Conservation (phyloP, 192 early-diverging fungal species). For the Backusella sp. region DNA sequence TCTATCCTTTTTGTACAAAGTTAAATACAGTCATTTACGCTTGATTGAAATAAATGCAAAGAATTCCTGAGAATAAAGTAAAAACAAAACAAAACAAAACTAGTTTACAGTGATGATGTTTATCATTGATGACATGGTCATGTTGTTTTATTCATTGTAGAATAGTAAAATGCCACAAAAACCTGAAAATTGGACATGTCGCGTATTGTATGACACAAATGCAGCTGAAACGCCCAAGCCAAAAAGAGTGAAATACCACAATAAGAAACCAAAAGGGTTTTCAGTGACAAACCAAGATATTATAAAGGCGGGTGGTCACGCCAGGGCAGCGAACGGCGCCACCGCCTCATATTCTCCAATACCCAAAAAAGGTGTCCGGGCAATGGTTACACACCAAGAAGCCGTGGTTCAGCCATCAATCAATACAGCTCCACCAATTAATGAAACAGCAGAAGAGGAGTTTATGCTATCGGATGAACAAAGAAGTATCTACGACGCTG, state of each 20-base stretch:
- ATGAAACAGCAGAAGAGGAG: background rate
- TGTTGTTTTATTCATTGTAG: background rate
- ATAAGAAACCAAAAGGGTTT: background rate
- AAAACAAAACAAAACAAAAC: background rate
- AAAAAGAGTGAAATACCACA: background rate
- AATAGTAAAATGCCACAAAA: background rate
- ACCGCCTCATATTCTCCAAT: background rate
- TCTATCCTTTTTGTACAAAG: no score
- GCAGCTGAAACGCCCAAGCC: background rate
- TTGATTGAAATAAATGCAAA: background rate
- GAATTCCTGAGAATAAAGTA: background rate
- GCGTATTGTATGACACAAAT: background rate
- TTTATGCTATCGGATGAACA: slow-evolving; percentile 48
- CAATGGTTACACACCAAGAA: background rate
- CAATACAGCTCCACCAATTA: background rate
- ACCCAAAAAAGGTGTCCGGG: background rate
- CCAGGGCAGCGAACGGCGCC: background rate
- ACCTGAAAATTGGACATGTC: background rate
- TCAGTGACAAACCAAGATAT: background rate
- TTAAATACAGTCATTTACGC: no score
- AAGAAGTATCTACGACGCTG: slow-evolving; percentile 53
- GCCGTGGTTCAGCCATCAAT: background rate
- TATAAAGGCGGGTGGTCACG: background rate
- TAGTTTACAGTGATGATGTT: background rate
- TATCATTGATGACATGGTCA: background rate